Evolutionary conservation across 2,329 filamentous ascomycete species (phyloP).

Genomic region (Macroventuria anomochaeta): DNA sequence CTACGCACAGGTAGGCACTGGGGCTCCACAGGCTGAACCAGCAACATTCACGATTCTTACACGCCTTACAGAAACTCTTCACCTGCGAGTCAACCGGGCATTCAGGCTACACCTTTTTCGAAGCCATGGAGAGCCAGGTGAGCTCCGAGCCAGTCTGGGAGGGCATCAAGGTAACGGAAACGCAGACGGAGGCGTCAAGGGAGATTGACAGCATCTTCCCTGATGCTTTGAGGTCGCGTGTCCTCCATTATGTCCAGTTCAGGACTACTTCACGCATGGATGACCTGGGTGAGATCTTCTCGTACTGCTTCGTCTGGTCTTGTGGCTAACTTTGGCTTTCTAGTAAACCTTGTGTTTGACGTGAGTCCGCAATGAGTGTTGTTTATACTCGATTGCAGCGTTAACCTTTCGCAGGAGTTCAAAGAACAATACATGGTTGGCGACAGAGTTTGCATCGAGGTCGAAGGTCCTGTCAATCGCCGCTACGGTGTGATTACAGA

Average conservation of each 20-base stretch:
- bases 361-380: conserved; percentile 20
- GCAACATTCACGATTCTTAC: conserved; percentile 26
- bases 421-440: conserved; percentile 43
- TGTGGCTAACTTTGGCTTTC: conserved; percentile 33
- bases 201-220: conserved; percentile 93
- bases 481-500: conserved; percentile 40
- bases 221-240: conserved; percentile 86
- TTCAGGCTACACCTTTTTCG: conserved; percentile 88
- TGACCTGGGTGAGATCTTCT: conserved; percentile 64
- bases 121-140: conserved; percentile 91
- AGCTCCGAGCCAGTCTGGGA: conserved; percentile 47
- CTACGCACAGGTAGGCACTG: conserved; percentile 76
- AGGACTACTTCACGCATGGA: conserved; percentile 83
- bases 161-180: conserved; percentile 39
- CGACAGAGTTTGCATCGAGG: conserved; percentile 45
- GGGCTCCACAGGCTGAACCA: not conserved
- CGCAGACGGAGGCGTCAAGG: conserved; percentile 69
- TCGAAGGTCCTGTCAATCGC: conserved; percentile 29
- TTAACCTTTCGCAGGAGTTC: conserved; percentile 37
- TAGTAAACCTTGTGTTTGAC: conserved; percentile 44
- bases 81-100: conserved; percentile 97
- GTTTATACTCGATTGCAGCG: not conserved
- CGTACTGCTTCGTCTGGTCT: conserved; percentile 18
- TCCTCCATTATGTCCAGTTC: conserved; percentile 91
- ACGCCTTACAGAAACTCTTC: conserved; percentile 71